Evolutionary conservation across 768 basidiomycete species (phyloP), one percentile per base, ranked within the genome.

Genomic region (Pleurotus platypus): DNA sequence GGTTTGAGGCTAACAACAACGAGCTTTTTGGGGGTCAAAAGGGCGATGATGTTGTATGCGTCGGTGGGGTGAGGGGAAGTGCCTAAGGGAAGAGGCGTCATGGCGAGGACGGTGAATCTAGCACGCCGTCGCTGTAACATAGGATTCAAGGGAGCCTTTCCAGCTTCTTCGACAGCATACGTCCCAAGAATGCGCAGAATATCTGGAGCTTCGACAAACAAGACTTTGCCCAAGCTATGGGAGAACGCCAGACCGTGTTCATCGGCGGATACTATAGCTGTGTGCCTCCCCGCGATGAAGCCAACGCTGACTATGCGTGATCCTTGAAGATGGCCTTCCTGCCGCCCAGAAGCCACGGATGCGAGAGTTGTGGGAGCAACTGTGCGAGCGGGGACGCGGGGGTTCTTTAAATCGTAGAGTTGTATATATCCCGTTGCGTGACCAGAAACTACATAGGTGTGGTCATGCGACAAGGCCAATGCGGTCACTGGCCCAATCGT

Each of bases 201-300:
- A 68, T 99, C 97, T 13, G 91, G 86, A 11, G 95, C 94, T 46
- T 98, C 95, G 5, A 99, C 88, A 62, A 97, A 97, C 12, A 98
- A 78, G 9, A 98, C 87, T 69, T 92, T 95, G 24, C 97, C 94
- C 3, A 99, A 75, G 55, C 89, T 91, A 71, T 98, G 95, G 67
- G 92, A 97, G 71, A 99, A 99, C 0, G 94, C 92, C 7, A 98
- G 79, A 0, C 97, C 97, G 62, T 80, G 74, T 57, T 96, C 91
- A 67, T 98, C 97, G 2, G 92, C 90, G 3, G 89, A 88, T 40
- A 98, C 84, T 49, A 98, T 81, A 4, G 93, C 94, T 2, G 97
- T 98, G 64, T 97, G 96, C 40, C 96, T 81, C 16, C 87, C 88
- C 11, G 92, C 94, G 6, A 98, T 83, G 66, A 99, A 99, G 26